Evolutionary conservation across 177 flowering plant genomes (phyloP).

Genomic region (Vitis hybrid): DNA sequence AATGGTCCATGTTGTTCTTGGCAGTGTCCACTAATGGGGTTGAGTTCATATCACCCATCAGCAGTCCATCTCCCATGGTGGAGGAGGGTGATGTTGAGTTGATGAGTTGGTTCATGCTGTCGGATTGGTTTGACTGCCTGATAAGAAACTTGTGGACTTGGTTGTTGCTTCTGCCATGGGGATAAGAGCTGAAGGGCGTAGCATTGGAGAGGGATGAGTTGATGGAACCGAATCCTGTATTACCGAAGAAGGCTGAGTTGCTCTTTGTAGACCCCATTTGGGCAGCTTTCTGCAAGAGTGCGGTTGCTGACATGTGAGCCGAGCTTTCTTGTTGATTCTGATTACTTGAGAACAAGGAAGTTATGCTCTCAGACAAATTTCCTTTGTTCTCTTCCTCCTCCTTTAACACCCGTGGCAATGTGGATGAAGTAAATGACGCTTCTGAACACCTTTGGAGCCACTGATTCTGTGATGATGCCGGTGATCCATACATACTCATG

Average conservation of each 20-base stretch:
- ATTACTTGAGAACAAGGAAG: conserved; percentile 5
- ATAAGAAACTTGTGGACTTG: conserved; percentile 1
- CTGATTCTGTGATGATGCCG: neutral
- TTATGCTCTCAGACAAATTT: conserved; percentile 8
- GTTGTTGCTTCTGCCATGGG: neutral
- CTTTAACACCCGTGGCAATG: conserved; percentile 11
- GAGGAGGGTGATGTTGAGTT: neutral
- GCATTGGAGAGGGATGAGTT: conserved; percentile 8
- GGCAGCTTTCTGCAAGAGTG: conserved; percentile 39
- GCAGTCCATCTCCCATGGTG: neutral
- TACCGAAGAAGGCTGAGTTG: conserved; percentile 9
- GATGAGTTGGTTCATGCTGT: conserved; percentile 14
- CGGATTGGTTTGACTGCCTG: neutral
- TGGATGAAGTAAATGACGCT: neutral
- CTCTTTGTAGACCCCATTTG: conserved; percentile 42
- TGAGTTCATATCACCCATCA: conserved; percentile 2
- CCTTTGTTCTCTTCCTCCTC: conserved; percentile 24
- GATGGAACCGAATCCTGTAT: conserved; percentile 10
- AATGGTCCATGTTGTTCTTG: neutral
- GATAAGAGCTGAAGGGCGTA: neutral
- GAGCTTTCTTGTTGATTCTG: conserved; percentile 9
- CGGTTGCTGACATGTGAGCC: conserved; percentile 38
- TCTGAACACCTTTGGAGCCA: conserved; percentile 16
- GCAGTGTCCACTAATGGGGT: neutral
- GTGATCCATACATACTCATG: conserved; percentile 14